phyloP scores from a whole-genome alignment of 306 rosid species.

The Malus asiatica region DNA sequence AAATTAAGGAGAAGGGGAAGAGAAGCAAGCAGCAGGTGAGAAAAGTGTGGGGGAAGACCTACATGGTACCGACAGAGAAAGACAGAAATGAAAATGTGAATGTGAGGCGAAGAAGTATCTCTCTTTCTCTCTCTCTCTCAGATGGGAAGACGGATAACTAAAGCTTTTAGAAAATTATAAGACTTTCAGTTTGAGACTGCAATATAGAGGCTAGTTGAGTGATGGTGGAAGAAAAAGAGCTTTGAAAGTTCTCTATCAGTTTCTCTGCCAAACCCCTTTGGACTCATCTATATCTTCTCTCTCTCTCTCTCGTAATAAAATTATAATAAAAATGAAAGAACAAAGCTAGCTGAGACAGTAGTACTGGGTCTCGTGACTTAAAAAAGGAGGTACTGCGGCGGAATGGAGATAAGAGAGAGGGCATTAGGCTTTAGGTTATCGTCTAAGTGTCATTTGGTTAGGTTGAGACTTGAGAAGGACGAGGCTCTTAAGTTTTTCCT shows the following conservation, averaged over 20 bases:
- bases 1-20: constrained; percentile 1
- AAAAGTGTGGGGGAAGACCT: constrained; percentile 52
- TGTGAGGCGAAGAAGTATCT: background rate
- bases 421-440: constrained; percentile 16
- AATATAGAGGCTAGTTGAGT: constrained; percentile 74
- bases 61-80: constrained; percentile 69
- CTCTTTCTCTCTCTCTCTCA: constrained; percentile 17
- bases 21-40: background rate
- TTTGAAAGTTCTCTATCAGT: constrained; percentile 99
- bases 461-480: constrained; percentile 35
- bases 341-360: constrained; percentile 41
- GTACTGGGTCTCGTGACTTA: constrained; percentile 80
- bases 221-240: constrained; percentile 89
- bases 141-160: constrained; percentile 23
- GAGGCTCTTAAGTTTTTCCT: background rate
- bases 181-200: constrained; percentile 91
- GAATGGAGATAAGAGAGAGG: background rate
- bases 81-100: constrained; percentile 33
- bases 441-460: constrained; percentile 36
- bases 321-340: constrained; percentile 32
- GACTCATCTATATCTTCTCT: constrained; percentile 29
- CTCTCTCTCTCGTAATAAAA: background rate
- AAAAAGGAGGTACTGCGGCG: constrained; percentile 28
- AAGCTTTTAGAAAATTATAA: constrained; percentile 30
- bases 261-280: constrained; percentile 68